A percentile compares a stretch with the other conserved stretches of the same genome.
These are phyloP conservation scores for Flueggea neowawraea DNA, from an alignment of 441 rosid species.

Conservation along the genomic window DNA sequence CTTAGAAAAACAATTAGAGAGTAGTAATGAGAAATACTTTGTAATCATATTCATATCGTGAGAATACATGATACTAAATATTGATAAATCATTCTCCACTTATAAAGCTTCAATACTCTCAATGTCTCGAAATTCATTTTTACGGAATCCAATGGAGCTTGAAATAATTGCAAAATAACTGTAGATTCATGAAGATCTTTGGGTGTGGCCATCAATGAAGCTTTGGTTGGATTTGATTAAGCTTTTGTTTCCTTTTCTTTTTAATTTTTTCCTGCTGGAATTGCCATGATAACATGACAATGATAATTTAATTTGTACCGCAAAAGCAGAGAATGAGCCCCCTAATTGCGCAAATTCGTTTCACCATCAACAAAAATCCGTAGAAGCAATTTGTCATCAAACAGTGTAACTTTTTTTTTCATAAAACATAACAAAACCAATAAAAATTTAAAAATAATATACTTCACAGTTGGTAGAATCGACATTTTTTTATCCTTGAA, in stretches of 20 bases:
- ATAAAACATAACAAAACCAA: too few species aligned
- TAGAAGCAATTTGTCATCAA: too few species aligned
- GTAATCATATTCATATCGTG: too few species aligned
- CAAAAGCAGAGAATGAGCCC: not conserved
- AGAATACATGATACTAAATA: too few species aligned
- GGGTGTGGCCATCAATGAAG: not conserved
- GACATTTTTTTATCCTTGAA: too few species aligned
- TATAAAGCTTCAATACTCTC: constrained; percentile 15
- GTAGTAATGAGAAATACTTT: constrained; percentile 5
- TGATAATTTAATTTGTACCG: not conserved
- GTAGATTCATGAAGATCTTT: constrained; percentile 8
- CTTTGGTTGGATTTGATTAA: constrained; percentile 2
- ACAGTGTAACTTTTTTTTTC: too few species aligned
- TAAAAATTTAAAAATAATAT: too few species aligned
- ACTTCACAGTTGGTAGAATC: too few species aligned
- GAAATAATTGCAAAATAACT: constrained; percentile 20
- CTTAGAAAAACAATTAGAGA: too few species aligned
- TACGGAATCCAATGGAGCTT: constrained; percentile 25
- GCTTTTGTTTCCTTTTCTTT: constrained; percentile 3
- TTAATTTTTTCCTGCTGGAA: not conserved
- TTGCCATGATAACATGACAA: constrained; percentile 4
- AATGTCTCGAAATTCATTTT: constrained; percentile 2
- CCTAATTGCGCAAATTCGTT: constrained; percentile 9
- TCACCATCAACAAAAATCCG: too few species aligned
- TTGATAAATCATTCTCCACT: constrained; percentile 3